Evolutionary conservation across 352 stramenopile genomes (phyloP), one percentile per base, ranked within the genome.

Genomic region (Globisporangium yorkense): DNA sequence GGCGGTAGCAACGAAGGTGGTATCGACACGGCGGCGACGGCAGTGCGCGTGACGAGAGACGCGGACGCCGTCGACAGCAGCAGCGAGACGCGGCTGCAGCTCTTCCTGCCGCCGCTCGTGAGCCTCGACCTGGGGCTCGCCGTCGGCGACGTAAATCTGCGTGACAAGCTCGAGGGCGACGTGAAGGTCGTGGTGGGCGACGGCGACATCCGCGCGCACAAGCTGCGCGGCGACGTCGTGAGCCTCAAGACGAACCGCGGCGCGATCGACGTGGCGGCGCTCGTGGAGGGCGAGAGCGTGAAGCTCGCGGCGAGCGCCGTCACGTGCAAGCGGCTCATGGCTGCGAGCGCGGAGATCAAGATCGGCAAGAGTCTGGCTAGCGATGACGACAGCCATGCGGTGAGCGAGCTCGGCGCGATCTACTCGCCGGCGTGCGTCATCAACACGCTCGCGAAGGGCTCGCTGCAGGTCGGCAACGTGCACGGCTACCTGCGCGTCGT

Each of bases 141-240:
- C 15, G 59, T 74, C 37, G 84, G 79, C 43, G 58, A 63, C 39
- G 74, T 90, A 21, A 47, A 18, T 3, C 20, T 93, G 12, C 56
- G 61, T 8, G 76, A 89, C 58, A 91, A 91, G 56, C 60, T 93
- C 2, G 84, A 93, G 61, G 84, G 80, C 29, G 67, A 93, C 56
- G 76, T 89, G 8, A 80, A 77, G 52, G 62, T 93, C n/a, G 59
- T 74, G 5, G 39, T 89, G 1, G 72, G 75, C 21, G 63, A 71
- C n/a, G 84, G 84, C 15, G 65, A 89, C 46, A 77, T 93, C 20
- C 10, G 24, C 10, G 67, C 80, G 15, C 60, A 87, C 68, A 93
- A 93, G 61, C 56, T 88, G 31, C 79, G 84, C 13, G 84, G 84
- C 20, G 66, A 67, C 39, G 62, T 64, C 8, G 67, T 93, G 31